Evolutionary conservation across 2,329 filamentous ascomycete species (phyloP), one percentile per base, ranked within the genome.

Genomic region (Zasmidium angulare): DNA sequence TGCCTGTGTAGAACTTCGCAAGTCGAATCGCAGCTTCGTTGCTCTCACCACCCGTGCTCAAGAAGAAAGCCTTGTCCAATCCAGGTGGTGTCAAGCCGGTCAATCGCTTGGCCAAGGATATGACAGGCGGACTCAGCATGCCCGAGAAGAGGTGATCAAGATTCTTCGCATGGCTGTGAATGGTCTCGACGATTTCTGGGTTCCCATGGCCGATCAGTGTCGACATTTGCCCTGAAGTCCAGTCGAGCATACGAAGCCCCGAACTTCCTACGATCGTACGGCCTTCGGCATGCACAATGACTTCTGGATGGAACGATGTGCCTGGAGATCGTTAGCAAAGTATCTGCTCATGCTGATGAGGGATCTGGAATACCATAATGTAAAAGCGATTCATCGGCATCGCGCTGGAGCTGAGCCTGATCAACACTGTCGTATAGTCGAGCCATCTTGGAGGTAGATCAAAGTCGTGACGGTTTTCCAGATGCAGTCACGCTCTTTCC

Each of bases 1-100:
- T 87, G 0, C 85, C 84, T 0, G 86, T 89, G 66, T 81, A 86
- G 10, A 78, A 73, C 65, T 89, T 89, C 2, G 86, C 86, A 64
- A 89, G 78, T 58, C 85, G 84, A 58, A 89, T 85, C 1, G 86
- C 86, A 2, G 84, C 84, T 63, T 89, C 86, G 60, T 73, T 78
- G 40, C 60, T 63, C 68, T 87, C 84, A 2, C 77, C 79, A 1
- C 84, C 84, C 0, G 84, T 87, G 53, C 76, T 83, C 10, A 86
- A 75, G 62, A 87, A 86, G 67, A 86, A 81, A 0, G 83, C 78
- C 61, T 82, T 82, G 60, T 83, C 79, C 0, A 87, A 73, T 0
- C 75, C 78, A 0, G 69, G 65, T 0, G 84, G 84, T 1, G 85
- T 75, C 1, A 82, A 68, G 1, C 71, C 70, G 17, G 78, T 81